Percentiles rank a stretch among this genome's conserved stretches.
These are phyloP conservation scores for Suhomyces kunorum DNA, from an alignment of 1,139 yeast species.

Conservation along the genomic window DNA sequence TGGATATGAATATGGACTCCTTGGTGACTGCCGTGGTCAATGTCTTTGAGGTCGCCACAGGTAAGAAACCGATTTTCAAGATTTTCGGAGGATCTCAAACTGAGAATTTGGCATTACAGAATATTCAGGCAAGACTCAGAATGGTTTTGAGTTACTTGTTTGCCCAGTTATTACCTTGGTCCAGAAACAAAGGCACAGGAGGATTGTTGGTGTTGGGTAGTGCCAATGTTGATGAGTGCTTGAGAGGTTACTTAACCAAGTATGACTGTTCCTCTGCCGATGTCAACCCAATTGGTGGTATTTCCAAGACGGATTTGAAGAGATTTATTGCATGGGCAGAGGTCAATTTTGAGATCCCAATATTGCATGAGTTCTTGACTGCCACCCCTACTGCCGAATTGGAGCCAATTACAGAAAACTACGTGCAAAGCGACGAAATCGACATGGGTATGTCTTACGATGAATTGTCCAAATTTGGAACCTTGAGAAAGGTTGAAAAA, in stretches of 20 bases:
- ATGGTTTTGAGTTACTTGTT: conserved; percentile 92
- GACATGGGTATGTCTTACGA: conserved; percentile 99
- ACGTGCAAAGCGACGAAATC: conserved; percentile 92
- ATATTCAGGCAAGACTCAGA: conserved; percentile 91
- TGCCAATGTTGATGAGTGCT: conserved; percentile 97
- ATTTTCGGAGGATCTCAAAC: conserved; percentile 90
- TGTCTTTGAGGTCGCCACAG: conserved; percentile 86
- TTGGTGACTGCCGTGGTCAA: conserved; percentile 72
- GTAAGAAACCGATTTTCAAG: conserved; percentile 82
- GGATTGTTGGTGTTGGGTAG: conserved; percentile 90
- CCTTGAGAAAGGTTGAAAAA: conserved; percentile 84
- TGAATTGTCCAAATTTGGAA: conserved; percentile 89
- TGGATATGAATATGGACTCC: conserved; percentile 87
- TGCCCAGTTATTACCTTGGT: conserved; percentile 96
- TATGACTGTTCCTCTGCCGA: conserved; percentile 98
- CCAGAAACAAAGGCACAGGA: conserved; percentile 60
- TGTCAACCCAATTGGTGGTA: conserved; percentile 95
- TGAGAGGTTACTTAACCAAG: conserved; percentile 92
- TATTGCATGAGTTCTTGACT: conserved; percentile 70
- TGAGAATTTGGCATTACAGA: conserved; percentile 91
- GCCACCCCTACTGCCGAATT: conserved; percentile 98
- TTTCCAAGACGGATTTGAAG: conserved; percentile 89
- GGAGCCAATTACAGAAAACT: conserved; percentile 89
- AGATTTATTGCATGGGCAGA: conserved; percentile 81
- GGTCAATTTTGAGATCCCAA: conserved; percentile 67